Base-by-base conservation (phyloP, 768 basidiomycete genomes). In the Mycena maculata region DNA sequence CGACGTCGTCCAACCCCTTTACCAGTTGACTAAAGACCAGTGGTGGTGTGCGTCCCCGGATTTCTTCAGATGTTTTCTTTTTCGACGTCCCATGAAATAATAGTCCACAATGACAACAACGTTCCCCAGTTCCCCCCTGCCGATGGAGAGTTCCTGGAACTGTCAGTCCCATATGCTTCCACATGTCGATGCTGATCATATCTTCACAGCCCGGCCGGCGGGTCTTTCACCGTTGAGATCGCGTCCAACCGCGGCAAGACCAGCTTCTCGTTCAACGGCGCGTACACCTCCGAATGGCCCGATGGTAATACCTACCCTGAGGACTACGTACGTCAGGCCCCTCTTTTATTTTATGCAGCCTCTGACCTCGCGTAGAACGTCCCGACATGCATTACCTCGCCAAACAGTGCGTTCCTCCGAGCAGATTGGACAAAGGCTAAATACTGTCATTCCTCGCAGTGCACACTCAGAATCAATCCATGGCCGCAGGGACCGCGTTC, bases 401-500 rank as follows among this genome's bases (percentile, higher is more conserved):
- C 86, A 8, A 87, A 87, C 71, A 79, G 86, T 87, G 39, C 64
- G 85, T 78, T 20, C 2, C 22, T 10, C 11, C 25, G 16, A 52
- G 33, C 27, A 39, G 16, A 16, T 23, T 18, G 7, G 6, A 1
- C 20, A 22, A 16, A 28, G 45, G 25, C 12, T 28, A 36, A 9
- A 12, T 30, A 48, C 63, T 58, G 36, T 31, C 42, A 20, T 33
- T 60, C 65, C 13, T 61, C 7, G 13, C 45, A 87, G 86, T 88
- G 74, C 87, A 88, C 71, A 79, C 86, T 4, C 84, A 86, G 66
- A 86, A 87, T 67, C 75, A 84, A 60, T 76, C 82, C 9, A 83
- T 77, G 76, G 85, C 86, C 47, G 85, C 87, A 49, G 87, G 87
- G 2, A 85, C 86, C 38, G 86, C 84, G 8, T 86, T 88, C 63